Evolutionary conservation across 352 stramenopile species (phyloP), one percentile per base, ranked within the genome.

Genomic region (Globisporangium viniferum): DNA sequence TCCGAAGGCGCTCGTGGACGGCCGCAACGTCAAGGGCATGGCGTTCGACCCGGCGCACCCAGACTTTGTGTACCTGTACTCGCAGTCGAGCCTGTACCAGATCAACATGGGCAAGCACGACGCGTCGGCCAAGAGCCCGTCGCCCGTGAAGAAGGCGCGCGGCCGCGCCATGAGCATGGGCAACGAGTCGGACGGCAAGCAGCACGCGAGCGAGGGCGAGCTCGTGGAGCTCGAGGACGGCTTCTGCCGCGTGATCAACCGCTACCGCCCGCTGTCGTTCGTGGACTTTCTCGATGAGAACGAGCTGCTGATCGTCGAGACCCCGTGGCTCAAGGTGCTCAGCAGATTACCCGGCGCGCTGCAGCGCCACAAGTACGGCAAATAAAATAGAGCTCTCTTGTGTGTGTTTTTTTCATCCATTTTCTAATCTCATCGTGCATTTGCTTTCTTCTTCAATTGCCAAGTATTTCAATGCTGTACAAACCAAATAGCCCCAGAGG

Each of bases 311-410:
- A 79, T 95, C 56, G 86, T 95, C 33, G 88, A 95, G 75, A 94
- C 84, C 27, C 88, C 86, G 57, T 95, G 87, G 82, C 81, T 95
- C 62, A 94, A 95, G 79, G 87, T 95, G 73, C 74, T 95, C 39
- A 90, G 86, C 59, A 81, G 86, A 64, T 74, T 95, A 70, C 88
- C 88, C 20, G 86, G 85, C 59, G 84, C 88, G 35, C 80, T 95
- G 56, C 80, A 93, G 49, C 88, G 88, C 77, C 88, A 90, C 80
- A 95, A 95, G 70, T 95, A 95, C 80, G 86, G 86, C 69, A 91
- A 92, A 71, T 92, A 91, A 86, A 86, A 83, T 78, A 76, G 66
- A 81, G 73, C 29, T 24, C 54, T 27, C 29, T 41, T 44, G 18
- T 8, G n/a, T 44, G 29, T 44, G 18, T 59, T 33, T 22, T 59